phyloP scores from a whole-genome alignment of 73 alveolate genomes.

The Vitrella brassicaformis region DNA sequence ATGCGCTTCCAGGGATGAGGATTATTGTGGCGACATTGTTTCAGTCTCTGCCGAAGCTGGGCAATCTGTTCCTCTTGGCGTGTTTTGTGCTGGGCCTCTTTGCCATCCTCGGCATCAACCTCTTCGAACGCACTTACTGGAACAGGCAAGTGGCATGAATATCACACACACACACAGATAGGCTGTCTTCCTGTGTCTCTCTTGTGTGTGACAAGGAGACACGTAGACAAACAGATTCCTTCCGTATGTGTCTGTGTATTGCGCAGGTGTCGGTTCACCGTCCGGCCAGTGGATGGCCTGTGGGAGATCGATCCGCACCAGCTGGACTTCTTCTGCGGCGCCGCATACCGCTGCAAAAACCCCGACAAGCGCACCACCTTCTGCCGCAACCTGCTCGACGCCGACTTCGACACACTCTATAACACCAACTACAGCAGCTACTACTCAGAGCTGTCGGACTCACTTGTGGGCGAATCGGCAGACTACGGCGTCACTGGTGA shows the following conservation, averaged over 20 bases:
- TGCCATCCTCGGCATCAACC: slow-evolving; percentile 68
- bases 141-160: background rate
- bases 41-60: slow-evolving; percentile 45
- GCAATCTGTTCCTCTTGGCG: slow-evolving; percentile 65
- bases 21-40: slow-evolving; percentile 33
- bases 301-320: too few species aligned
- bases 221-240: slow-evolving; percentile 44
- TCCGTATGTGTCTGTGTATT: background rate
- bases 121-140: slow-evolving; percentile 35
- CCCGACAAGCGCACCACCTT: too few species aligned
- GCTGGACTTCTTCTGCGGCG: too few species aligned
- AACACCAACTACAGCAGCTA: too few species aligned
- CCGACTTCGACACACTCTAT: too few species aligned
- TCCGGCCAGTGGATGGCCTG: too few species aligned
- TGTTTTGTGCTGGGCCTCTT: slow-evolving; percentile 72
- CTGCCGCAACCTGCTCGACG: too few species aligned
- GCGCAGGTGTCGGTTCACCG: slow-evolving; percentile 1
- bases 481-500: too few species aligned
- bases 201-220: slow-evolving; percentile 54
- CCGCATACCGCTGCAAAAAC: too few species aligned
- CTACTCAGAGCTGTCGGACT: too few species aligned
- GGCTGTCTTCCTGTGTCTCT: slow-evolving; percentile 7
- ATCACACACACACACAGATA: too few species aligned
- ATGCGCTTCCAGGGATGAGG: slow-evolving; percentile 39
- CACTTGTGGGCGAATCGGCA: too few species aligned